These are phyloP conservation scores for Aspergillus chevalieri DNA, from an alignment of 2,329 filamentous ascomycete genomes.

Conservation along the genomic window DNA sequence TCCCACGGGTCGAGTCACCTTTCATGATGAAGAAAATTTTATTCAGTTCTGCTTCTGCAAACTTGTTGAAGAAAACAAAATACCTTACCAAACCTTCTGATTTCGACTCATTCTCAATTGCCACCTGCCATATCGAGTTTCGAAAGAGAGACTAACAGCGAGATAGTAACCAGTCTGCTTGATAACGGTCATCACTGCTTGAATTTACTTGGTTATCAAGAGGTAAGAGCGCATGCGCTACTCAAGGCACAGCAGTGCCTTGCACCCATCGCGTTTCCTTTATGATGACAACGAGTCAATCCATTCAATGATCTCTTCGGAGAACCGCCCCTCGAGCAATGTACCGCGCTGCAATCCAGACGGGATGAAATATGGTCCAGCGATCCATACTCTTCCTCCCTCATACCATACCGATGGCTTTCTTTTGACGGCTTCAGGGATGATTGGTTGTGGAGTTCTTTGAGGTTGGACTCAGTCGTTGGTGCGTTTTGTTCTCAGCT, in stretches of 20 bases:
- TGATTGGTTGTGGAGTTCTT: constrained; percentile 41
- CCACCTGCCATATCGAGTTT: constrained; percentile 8
- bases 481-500: constrained; percentile 12
- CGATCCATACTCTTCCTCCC: constrained; percentile 32
- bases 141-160: constrained; percentile 3
- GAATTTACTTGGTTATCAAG: not conserved
- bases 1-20: constrained; percentile 2
- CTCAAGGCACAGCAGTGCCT: constrained; percentile 1
- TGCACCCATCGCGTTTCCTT: constrained; percentile 15
- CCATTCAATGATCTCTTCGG: constrained; percentile 52
- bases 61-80: constrained; percentile 51
- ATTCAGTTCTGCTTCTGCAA: constrained; percentile 61
- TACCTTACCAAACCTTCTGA: constrained; percentile 55
- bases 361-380: not conserved
- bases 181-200: not conserved
- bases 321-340: constrained; percentile 33
- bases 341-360: too few species aligned
- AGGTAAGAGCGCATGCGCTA: constrained; percentile 17
- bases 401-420: constrained; percentile 38
- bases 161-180: not conserved
- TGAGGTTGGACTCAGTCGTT: constrained; percentile 20
- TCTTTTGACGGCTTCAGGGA: constrained; percentile 21
- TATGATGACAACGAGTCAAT: constrained; percentile 58
- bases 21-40: constrained; percentile 47
- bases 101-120: constrained; percentile 10